Evolutionary conservation across 169 alveolate genomes (phyloP), one percentile per base, ranked within the genome.

Genomic region (Eimeria tenella): DNA sequence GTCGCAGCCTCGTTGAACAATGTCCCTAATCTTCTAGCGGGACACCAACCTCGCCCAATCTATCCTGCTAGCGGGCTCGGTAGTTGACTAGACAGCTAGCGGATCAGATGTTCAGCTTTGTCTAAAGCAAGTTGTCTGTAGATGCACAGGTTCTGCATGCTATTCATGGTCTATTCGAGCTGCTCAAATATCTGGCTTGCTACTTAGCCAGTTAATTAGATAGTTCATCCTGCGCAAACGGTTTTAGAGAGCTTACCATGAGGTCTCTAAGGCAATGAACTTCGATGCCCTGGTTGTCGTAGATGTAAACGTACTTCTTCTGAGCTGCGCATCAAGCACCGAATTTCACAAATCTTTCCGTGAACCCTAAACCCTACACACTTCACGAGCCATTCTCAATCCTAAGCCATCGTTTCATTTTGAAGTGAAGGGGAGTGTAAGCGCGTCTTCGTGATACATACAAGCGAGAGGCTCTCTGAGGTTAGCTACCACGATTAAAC

Each of bases 281-380:
- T 95, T 98, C 99, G 83, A 97, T 95, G 58, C 99, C 99, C 92
- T 97, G 95, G 58, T 96, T 95, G 96, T 98, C 99, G 95, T 98
- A 98, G 68, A 75, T 75, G 25, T 75, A 75, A 4, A 75, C 86
- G 17, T 75, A 75, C 23, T 75, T 75, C 86, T 75, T 75, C 86
- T 75, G 86, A 23, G 86, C 86, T 75, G 86, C 23, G 58, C 17
- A 17, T 5, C 86, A 75, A 31, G 49, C 86, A 58, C 82, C 49
- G 23, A 71, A 21, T 13, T 50, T 42, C 23, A 71, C 17, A 71
- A 25, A 19, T 13, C 1, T n/a, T 1, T n/a, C 82, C 82, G 53
- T 71, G 23, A 71, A 71, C 82, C 82, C 82, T 71, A 71, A 71
- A 71, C 82, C 82, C 56, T 71, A 71, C 2, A 71, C 82, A 25